phyloP scores from a whole-genome alignment of 2,329 filamentous ascomycete genomes.

The Fusarium globosum region DNA sequence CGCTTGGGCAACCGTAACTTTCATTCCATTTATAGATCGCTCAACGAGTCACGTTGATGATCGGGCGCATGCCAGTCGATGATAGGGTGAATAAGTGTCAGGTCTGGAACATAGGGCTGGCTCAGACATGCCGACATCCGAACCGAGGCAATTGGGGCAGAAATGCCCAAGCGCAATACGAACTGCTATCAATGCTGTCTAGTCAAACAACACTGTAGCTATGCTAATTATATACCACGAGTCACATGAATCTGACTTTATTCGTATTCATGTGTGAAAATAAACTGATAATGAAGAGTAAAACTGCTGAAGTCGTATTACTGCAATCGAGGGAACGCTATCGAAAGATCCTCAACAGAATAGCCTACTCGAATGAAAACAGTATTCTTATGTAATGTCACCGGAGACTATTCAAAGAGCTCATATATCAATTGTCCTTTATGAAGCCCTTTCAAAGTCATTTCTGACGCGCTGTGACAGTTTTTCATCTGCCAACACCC shows the following conservation, averaged over 20 bases:
- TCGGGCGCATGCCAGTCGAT: not conserved
- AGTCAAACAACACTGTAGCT: rapidly evolving
- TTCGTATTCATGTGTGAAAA: too few species aligned
- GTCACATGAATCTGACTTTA: too few species aligned
- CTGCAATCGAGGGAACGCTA: too few species aligned
- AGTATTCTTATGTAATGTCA: too few species aligned
- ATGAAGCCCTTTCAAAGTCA: not conserved
- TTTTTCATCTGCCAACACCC: not conserved
- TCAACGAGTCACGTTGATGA: not conserved
- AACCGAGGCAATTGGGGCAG: not conserved
- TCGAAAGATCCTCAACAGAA: too few species aligned
- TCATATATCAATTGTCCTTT: rapidly evolving
- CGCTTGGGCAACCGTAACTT: not conserved
- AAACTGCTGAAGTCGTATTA: too few species aligned
- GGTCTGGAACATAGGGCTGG: not conserved
- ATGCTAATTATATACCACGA: not conserved
- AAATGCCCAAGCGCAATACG: not conserved
- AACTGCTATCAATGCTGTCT: not conserved
- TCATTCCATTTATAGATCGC: not conserved
- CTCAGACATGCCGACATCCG: not conserved
- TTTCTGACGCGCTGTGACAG: not conserved
- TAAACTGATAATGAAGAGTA: too few species aligned
- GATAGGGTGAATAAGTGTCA: not conserved
- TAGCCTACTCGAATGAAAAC: too few species aligned
- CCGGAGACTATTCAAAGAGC: rapidly evolving